A percentile compares a stretch with the other conserved stretches of the same genome.
These are phyloP conservation scores for Sordaria brevicollis DNA, from an alignment of 495 filamentous ascomycete genomes.

Conservation along the genomic window DNA sequence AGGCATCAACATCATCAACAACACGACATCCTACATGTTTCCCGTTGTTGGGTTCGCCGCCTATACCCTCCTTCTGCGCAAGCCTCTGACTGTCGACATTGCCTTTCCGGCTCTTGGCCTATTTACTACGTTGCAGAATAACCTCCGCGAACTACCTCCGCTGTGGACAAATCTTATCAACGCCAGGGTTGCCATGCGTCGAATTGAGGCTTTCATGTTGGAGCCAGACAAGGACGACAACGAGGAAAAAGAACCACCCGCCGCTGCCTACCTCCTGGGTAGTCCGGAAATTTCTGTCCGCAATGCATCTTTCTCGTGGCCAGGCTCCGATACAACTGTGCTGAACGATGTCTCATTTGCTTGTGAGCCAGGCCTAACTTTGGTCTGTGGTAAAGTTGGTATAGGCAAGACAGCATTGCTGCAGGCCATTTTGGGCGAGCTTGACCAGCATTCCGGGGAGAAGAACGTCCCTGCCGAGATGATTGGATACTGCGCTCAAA, in stretches of 20 bases:
- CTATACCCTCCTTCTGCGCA: conserved; percentile 57
- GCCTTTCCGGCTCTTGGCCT: conserved; percentile 76
- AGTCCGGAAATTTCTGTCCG: conserved; percentile 39
- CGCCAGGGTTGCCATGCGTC: conserved; percentile 61
- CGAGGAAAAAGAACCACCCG: conserved; percentile 18
- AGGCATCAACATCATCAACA: conserved; percentile 50
- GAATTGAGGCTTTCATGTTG: conserved; percentile 73
- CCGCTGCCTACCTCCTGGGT: background rate
- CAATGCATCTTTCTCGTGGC: conserved; percentile 68
- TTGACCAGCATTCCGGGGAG: conserved; percentile 54
- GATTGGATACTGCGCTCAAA: conserved; percentile 74
- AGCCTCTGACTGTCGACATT: conserved; percentile 59
- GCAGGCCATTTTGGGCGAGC: conserved; percentile 67
- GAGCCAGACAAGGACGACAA: conserved; percentile 63
- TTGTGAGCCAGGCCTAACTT: conserved; percentile 55
- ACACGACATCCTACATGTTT: conserved; percentile 56
- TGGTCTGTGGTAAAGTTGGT: conserved; percentile 58
- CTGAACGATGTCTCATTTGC: conserved; percentile 51
- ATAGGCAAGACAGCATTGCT: conserved; percentile 73
- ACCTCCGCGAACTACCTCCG: conserved; percentile 57
- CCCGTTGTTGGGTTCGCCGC: conserved; percentile 71
- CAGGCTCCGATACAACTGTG: conserved; percentile 49
- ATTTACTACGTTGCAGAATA: conserved; percentile 60
- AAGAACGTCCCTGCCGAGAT: conserved; percentile 52
- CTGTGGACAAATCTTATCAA: conserved; percentile 64